Evolutionary conservation across 371 early-diverging fungal genomes (phyloP).

Genomic region (Mortierella sp.): DNA sequence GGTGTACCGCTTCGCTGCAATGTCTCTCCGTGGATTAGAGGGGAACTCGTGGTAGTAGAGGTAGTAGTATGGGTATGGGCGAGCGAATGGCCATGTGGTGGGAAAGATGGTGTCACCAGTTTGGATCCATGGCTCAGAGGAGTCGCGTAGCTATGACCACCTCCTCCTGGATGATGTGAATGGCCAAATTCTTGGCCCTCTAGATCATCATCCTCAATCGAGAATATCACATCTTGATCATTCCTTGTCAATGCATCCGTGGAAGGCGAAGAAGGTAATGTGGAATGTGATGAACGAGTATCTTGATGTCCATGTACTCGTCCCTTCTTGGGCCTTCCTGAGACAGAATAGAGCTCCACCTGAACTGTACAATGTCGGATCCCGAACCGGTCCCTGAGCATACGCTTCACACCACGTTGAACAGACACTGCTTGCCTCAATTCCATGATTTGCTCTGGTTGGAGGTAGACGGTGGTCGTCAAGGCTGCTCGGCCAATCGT

Average conservation of each 20-base stretch:
- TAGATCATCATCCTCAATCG: constrained; percentile 39
- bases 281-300: not conserved
- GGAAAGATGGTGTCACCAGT: too few species aligned
- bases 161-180: not conserved
- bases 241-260: constrained; percentile 32
- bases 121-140: too few species aligned
- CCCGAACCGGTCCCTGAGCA: constrained; percentile 27
- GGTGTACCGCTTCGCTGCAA: constrained; percentile 28
- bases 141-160: too few species aligned
- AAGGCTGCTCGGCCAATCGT: constrained; percentile 36
- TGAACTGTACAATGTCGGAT: constrained; percentile 41
- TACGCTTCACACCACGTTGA: constrained; percentile 3
- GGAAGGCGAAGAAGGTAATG: not conserved
- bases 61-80: constrained; percentile 4
- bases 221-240: constrained; percentile 49
- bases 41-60: not conserved
- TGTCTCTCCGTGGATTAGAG: not conserved
- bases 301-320: not conserved
- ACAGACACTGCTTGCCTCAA: constrained; percentile 19
- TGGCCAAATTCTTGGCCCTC: constrained; percentile 9
- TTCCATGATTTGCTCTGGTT: constrained; percentile 35
- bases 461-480: constrained; percentile 25
- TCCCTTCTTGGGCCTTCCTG: not conserved
- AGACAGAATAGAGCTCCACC: constrained; percentile 25
- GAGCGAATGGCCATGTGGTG: constrained; percentile 2